Evolutionary conservation across 2,329 filamentous ascomycete genomes (phyloP).

Genomic region (Ceratocystis variospora): DNA sequence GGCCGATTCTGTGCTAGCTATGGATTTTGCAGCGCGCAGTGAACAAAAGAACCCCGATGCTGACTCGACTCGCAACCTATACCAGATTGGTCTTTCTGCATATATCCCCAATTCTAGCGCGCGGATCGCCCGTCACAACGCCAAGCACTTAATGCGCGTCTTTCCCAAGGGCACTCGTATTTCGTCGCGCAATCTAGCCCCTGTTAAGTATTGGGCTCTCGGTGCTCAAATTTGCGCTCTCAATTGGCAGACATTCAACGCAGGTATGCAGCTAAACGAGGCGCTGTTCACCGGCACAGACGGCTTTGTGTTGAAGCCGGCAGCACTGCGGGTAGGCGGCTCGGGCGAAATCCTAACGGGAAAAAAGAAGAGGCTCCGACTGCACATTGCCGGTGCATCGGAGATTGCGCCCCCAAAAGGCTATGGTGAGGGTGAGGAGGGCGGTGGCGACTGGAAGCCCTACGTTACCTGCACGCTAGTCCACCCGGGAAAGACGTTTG

Average conservation of each 20-base stretch:
- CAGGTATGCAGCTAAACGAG: constrained; percentile 53
- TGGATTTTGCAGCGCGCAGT: no score
- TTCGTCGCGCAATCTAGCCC: constrained; percentile 49
- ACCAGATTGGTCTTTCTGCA: constrained; percentile 4
- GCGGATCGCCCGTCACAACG: constrained; percentile 46
- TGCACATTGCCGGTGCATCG: constrained; percentile 49
- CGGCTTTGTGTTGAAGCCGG: constrained; percentile 53
- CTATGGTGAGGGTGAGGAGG: constrained; percentile 14
- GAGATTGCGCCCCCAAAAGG: constrained; percentile 36
- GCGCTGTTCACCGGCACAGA: constrained; percentile 51
- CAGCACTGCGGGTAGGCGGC: constrained; percentile 42
- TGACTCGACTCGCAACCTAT: background rate
- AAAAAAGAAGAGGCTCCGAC: constrained; percentile 36
- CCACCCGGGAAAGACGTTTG: constrained; percentile 39
- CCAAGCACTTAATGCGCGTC: constrained; percentile 54
- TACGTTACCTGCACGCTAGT: constrained; percentile 53
- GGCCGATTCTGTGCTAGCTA: background rate
- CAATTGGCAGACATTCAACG: constrained; percentile 56
- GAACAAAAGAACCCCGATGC: background rate
- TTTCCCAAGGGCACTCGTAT: constrained; percentile 57
- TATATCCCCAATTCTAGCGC: constrained; percentile 28
- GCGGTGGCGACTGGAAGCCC: constrained; percentile 31
- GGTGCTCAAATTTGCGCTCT: constrained; percentile 57
- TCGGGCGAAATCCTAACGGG: constrained; percentile 35
- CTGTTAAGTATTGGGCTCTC: constrained; percentile 50